Conservation (phyloP, 208 protist species). For the Leishmania gerbilli region DNA sequence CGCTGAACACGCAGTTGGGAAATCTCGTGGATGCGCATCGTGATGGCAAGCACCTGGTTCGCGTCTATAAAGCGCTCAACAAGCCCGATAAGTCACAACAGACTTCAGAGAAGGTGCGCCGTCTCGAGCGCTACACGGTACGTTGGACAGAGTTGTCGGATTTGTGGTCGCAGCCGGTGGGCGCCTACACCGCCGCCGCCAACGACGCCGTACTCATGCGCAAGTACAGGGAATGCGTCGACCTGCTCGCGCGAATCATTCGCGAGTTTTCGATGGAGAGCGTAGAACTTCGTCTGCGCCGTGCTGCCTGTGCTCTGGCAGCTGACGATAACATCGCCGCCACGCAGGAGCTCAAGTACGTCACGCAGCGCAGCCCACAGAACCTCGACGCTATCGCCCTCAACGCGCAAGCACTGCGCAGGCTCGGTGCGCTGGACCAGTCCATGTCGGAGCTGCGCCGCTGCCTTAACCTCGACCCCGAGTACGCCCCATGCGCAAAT, state of each 20-base stretch:
- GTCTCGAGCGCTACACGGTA: conserved; percentile 43
- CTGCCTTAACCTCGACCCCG: conserved; percentile 86
- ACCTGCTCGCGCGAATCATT: conserved; percentile 62
- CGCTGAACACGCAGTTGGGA: conserved; percentile 56
- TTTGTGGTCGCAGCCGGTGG: conserved; percentile 33
- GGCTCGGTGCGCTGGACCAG: conserved; percentile 74
- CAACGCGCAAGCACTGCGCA: conserved; percentile 71
- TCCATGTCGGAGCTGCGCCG: conserved; percentile 64
- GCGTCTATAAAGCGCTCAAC: conserved; percentile 35
- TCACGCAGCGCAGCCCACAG: conserved; percentile 65
- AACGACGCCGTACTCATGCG: conserved; percentile 12
- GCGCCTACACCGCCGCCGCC: conserved; percentile 6
- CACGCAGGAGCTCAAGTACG: conserved; percentile 72
- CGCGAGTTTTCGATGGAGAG: conserved; percentile 70
- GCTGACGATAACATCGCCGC: conserved; percentile 54
- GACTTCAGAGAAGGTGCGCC: conserved; percentile 31
- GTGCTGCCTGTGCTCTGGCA: conserved; percentile 80
- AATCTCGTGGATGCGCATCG: conserved; percentile 47
- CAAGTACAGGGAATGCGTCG: conserved; percentile 53
- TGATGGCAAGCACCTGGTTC: conserved; percentile 47
- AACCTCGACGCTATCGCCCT: conserved; percentile 76
- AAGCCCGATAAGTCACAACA: conserved; percentile 27
- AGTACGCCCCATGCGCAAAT: conserved; percentile 72
- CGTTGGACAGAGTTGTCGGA: conserved; percentile 46
- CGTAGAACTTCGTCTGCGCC: conserved; percentile 76